Evolutionary conservation across 768 basidiomycete genomes (phyloP).

Genomic region (Auriscalpium microsporum): DNA sequence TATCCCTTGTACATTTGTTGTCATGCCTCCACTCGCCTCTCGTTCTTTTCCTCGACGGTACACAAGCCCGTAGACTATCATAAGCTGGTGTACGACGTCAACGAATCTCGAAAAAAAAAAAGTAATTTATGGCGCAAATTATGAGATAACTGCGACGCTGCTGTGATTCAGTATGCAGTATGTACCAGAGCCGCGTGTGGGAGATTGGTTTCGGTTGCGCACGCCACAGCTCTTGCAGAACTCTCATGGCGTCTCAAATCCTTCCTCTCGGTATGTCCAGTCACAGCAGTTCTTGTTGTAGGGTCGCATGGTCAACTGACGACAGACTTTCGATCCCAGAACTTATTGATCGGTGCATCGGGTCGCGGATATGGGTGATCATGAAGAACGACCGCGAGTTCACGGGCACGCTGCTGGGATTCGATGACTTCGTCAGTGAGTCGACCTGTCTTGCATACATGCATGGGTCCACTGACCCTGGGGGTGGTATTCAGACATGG

Average conservation of each 20-base stretch:
- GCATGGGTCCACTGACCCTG: background rate
- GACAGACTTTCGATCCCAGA: constrained; percentile 36
- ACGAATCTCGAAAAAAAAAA: constrained; percentile 1
- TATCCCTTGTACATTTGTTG: constrained; percentile 3
- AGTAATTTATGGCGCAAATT: constrained; percentile 5
- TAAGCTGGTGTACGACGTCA: constrained; percentile 4
- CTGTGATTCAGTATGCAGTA: no score
- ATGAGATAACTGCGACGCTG: background rate
- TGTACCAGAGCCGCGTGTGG: background rate
- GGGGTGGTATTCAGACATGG: constrained; percentile 56
- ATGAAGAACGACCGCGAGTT: constrained; percentile 99
- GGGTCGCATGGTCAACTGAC: background rate
- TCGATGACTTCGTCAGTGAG: constrained; percentile 99
- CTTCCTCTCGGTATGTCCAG: constrained; percentile 68
- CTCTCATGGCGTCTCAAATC: constrained; percentile 82
- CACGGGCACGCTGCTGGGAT: constrained; percentile 88
- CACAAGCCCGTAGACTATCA: constrained; percentile 12
- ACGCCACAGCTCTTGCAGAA: background rate
- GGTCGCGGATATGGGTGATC: constrained; percentile 94
- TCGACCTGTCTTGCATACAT: constrained; percentile 21
- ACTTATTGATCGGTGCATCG: constrained; percentile 95
- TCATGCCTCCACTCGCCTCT: constrained; percentile 2
- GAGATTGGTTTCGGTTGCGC: background rate
- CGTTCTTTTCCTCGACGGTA: constrained; percentile 6
- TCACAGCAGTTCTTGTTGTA: background rate